Percentiles rank a stretch among this genome's conserved stretches.
phyloP scores from a whole-genome alignment of 495 filamentous ascomycete species.

The Pyronema domesticum region DNA sequence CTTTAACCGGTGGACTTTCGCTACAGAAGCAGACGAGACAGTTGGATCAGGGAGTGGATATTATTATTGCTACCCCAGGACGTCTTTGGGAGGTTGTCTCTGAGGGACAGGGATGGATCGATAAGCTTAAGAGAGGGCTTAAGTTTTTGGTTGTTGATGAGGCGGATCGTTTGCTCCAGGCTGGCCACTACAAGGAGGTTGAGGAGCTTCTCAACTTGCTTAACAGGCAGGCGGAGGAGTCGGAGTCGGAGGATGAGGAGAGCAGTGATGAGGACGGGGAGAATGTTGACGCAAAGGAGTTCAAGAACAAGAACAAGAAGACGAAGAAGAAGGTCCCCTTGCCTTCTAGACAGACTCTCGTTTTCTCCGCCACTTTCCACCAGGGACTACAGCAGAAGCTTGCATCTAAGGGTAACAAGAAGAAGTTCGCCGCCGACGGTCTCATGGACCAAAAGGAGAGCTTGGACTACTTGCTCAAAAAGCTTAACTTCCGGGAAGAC shows the following conservation, averaged over 20 bases:
- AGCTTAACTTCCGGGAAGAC: conserved; percentile 65
- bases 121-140: conserved; percentile 44
- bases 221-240: conserved; percentile 37
- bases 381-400: conserved; percentile 78
- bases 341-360: conserved; percentile 59
- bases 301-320: conserved; percentile 20
- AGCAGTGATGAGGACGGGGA: conserved; percentile 16
- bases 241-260: conserved; percentile 24
- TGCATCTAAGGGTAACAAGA: conserved; percentile 46
- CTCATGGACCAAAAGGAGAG: conserved; percentile 57
- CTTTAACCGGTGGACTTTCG: conserved; percentile 77
- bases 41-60: conserved; percentile 49
- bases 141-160: conserved; percentile 83
- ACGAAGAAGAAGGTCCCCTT: conserved; percentile 6
- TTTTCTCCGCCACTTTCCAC: conserved; percentile 94
- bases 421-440: conserved; percentile 29
- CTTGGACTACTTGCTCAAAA: conserved; percentile 81
- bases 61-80: conserved; percentile 82
- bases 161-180: conserved; percentile 77
- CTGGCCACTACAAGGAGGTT: conserved; percentile 88
- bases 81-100: conserved; percentile 87
- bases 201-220: conserved; percentile 66
- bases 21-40: conserved; percentile 81
- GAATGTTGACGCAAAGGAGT: background rate
- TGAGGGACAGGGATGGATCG: conserved; percentile 39